Evolutionary conservation across 2,329 filamentous ascomycete species (phyloP).

Genomic region (Emmonsia crescens): DNA sequence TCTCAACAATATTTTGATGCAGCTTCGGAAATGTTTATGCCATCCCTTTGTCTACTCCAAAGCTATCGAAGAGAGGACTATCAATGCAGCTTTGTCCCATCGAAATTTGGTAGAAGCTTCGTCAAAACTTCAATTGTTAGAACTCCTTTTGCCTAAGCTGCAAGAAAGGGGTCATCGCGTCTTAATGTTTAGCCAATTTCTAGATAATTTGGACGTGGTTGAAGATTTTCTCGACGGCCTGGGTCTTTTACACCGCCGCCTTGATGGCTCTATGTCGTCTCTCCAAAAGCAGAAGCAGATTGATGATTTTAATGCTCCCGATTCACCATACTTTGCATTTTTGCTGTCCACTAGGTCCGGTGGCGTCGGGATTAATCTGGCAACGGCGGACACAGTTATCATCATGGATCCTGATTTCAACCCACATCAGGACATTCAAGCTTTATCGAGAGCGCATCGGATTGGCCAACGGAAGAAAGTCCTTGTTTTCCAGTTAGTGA

Average conservation of each 20-base stretch:
- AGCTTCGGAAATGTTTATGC: slow-evolving; percentile 85
- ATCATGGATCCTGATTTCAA: slow-evolving; percentile 97
- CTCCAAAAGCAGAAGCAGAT: slow-evolving; percentile 90
- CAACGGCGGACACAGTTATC: slow-evolving; percentile 94
- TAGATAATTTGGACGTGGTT: slow-evolving; percentile 73
- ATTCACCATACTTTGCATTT: slow-evolving; percentile 78
- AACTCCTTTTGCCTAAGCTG: slow-evolving; percentile 78
- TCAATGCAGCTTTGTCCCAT: slow-evolving; percentile 52
- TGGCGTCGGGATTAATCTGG: slow-evolving; percentile 94
- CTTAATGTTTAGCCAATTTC: slow-evolving; percentile 90
- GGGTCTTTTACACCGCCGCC: slow-evolving; percentile 60
- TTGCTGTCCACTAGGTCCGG: slow-evolving; percentile 87
- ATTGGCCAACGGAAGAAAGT: slow-evolving; percentile 97
- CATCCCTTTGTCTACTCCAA: slow-evolving; percentile 92
- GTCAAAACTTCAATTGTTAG: slow-evolving; percentile 73
- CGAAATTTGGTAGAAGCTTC: slow-evolving; percentile 85
- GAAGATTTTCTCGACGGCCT: slow-evolving; percentile 83
- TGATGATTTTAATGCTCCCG: slow-evolving; percentile 79
- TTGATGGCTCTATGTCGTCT: slow-evolving; percentile 74
- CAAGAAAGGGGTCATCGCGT: slow-evolving; percentile 78
- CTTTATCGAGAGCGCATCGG: slow-evolving; percentile 83
- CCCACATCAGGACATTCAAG: slow-evolving; percentile 94
- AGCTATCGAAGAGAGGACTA: slow-evolving; percentile 72
- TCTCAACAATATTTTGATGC: slow-evolving; percentile 89
- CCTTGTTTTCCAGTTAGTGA: slow-evolving; percentile 89